Conservation (phyloP, 495 filamentous ascomycete species). For the Terfezia claveryi region DNA sequence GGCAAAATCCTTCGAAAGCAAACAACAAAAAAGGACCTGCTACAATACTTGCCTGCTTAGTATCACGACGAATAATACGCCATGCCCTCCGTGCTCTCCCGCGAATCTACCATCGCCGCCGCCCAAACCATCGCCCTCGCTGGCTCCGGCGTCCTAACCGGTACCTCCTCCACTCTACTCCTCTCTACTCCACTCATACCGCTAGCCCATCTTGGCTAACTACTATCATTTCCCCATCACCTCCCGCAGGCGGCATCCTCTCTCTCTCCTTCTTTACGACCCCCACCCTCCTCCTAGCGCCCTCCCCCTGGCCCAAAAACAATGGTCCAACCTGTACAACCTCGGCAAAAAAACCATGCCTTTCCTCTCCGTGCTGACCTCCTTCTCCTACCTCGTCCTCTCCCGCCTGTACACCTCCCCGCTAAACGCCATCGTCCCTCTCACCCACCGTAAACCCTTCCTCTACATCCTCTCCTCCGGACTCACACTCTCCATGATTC, state of each 20-base stretch:
- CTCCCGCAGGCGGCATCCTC: constrained; percentile 1
- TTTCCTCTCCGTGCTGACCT: neutral
- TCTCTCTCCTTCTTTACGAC: constrained; percentile 1
- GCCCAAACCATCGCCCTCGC: constrained; percentile 1
- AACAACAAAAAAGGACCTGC: no score
- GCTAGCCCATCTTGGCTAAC: constrained; percentile 14
- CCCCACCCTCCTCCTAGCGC: constrained; percentile 21
- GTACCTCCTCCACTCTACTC: constrained; percentile 14
- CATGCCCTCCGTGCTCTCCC: no score
- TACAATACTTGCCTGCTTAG: no score
- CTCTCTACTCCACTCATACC: constrained; percentile 25
- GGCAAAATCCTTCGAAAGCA: no score
- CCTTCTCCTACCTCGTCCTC: neutral
- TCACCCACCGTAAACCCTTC: no score
- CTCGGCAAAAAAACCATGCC: constrained; percentile 3
- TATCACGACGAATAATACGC: no score
- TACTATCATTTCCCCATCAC: constrained; percentile 3
- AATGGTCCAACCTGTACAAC: constrained; percentile 5
- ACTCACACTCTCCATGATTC: constrained; percentile 1
- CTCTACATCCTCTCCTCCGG: neutral
- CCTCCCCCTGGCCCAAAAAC: constrained; percentile 14
- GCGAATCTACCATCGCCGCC: neutral
- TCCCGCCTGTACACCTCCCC: neutral
- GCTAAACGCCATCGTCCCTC: no score
- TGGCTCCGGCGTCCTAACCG: constrained; percentile 1